A percentile compares a stretch with the other conserved stretches of the same genome.
Conservation (phyloP, 2,329 filamentous ascomycete species). For the Apiospora hydei region DNA sequence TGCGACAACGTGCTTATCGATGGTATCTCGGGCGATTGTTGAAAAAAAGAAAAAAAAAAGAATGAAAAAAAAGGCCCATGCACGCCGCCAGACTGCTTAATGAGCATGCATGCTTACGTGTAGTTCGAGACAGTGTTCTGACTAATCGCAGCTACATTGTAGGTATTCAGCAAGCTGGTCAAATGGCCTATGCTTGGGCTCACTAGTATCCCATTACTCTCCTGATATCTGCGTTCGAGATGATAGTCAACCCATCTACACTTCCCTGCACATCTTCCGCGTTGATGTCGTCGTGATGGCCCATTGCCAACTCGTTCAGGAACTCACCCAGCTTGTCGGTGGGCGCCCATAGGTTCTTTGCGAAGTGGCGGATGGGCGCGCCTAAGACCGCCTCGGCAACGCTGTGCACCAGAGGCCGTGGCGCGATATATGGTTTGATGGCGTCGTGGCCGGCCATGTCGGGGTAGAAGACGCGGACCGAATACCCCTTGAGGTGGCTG, state of each 20-base stretch:
- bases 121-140: too few relatives aligned
- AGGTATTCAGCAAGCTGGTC: too few relatives aligned
- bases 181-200: too few relatives aligned
- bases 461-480: conserved; percentile 65
- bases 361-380: background rate
- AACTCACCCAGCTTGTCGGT: conserved; percentile 54
- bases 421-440: conserved; percentile 52
- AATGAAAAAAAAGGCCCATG: too few relatives aligned
- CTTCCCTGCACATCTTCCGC: conserved; percentile 31
- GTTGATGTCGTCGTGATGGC: conserved; percentile 39
- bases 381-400: background rate
- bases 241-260: conserved; percentile 40
- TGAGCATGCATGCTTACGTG: too few relatives aligned
- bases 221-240: conserved; percentile 40
- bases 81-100: too few relatives aligned
- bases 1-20: too few relatives aligned
- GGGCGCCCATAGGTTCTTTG: conserved; percentile 44
- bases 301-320: conserved; percentile 54
- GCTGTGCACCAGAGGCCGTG: conserved; percentile 33
- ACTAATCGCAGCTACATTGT: too few relatives aligned
- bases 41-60: too few relatives aligned
- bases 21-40: too few relatives aligned
- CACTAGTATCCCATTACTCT: conserved; percentile 21
- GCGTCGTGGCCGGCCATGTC: conserved; percentile 55
- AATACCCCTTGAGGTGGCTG: conserved; percentile 57